These are phyloP conservation scores for Lophiostoma macrostomum DNA, from an alignment of 495 filamentous ascomycete genomes.

Conservation along the genomic window DNA sequence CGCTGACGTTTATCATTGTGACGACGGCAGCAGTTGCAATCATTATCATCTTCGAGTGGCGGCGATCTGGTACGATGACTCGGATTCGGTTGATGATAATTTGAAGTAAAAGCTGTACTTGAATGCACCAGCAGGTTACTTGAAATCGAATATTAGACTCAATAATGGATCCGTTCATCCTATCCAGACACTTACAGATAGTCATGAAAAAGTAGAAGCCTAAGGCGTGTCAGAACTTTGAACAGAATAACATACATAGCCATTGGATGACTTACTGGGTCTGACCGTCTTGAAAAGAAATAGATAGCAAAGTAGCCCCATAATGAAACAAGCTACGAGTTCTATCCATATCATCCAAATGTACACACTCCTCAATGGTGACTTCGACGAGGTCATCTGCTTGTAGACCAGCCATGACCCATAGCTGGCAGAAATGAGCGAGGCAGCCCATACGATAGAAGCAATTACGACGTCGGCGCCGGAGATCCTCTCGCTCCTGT, in stretches of 20 bases:
- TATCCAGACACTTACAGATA: conserved; percentile 24
- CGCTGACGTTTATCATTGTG: conserved; percentile 22
- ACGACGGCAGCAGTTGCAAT: conserved; percentile 21
- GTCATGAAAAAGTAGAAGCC: conserved; percentile 12
- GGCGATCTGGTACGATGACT: conserved; percentile 24
- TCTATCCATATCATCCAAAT: conserved; percentile 27
- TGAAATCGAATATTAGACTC: too few species aligned
- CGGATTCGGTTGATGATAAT: conserved; percentile 30
- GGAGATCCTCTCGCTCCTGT: conserved; percentile 7
- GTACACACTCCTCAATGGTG: conserved; percentile 18
- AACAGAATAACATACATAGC: not conserved
- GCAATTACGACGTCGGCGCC: conserved; percentile 15
- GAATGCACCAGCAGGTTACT: conserved; percentile 29
- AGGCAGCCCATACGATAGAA: conserved; percentile 1
- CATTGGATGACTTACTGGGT: conserved; percentile 9
- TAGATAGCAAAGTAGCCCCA: conserved; percentile 18
- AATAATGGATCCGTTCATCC: conserved; percentile 7
- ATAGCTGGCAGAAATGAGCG: not conserved
- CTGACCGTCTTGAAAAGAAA: conserved; percentile 15
- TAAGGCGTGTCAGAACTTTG: conserved; percentile 3
- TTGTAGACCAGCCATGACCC: conserved; percentile 4
- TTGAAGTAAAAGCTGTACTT: conserved; percentile 26
- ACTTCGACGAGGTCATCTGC: conserved; percentile 3
- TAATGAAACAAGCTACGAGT: conserved; percentile 15
- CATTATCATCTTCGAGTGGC: conserved; percentile 20